Conservation (phyloP, 768 basidiomycete species). For the Tremella yokohamensis region DNA sequence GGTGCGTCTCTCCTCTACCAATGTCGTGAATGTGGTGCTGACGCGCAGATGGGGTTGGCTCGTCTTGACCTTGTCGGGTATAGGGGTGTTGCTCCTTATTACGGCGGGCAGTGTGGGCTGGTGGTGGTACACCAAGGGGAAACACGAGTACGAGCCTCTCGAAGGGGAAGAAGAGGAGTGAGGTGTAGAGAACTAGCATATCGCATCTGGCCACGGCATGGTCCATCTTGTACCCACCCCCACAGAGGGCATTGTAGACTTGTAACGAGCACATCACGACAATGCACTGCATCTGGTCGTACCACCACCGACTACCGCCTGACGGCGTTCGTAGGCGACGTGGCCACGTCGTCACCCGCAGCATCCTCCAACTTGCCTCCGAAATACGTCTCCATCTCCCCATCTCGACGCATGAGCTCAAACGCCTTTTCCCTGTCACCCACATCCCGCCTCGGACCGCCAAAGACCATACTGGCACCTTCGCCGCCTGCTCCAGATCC, state of each 20-base stretch:
- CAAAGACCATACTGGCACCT: slow-evolving; percentile 6
- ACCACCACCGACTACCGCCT: neutral
- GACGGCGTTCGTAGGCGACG: neutral
- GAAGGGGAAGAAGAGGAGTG: slow-evolving; percentile 60
- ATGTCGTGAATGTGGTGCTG: neutral
- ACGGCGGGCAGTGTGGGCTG: slow-evolving; percentile 62
- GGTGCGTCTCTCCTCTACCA: slow-evolving; percentile 55
- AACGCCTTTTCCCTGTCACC: slow-evolving; percentile 12
- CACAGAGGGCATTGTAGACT: too few species aligned
- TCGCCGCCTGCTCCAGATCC: neutral
- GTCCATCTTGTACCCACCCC: too few species aligned
- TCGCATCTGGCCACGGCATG: too few species aligned
- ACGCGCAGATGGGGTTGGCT: slow-evolving; percentile 48
- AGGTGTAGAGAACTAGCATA: neutral
- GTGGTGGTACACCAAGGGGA: slow-evolving; percentile 59
- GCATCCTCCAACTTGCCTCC: slow-evolving; percentile 47
- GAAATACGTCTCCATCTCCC: slow-evolving; percentile 46
- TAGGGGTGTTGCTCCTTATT: slow-evolving; percentile 67
- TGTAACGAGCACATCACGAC: neutral
- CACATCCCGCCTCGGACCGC: slow-evolving; percentile 5
- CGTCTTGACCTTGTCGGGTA: slow-evolving; percentile 61
- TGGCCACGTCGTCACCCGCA: slow-evolving; percentile 1
- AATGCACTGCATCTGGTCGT: neutral
- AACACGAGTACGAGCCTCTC: slow-evolving; percentile 78
- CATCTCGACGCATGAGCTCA: slow-evolving; percentile 41